Evolutionary conservation across 805 yeast species (phyloP).

Genomic region (Zygosaccharomyces lentus): DNA sequence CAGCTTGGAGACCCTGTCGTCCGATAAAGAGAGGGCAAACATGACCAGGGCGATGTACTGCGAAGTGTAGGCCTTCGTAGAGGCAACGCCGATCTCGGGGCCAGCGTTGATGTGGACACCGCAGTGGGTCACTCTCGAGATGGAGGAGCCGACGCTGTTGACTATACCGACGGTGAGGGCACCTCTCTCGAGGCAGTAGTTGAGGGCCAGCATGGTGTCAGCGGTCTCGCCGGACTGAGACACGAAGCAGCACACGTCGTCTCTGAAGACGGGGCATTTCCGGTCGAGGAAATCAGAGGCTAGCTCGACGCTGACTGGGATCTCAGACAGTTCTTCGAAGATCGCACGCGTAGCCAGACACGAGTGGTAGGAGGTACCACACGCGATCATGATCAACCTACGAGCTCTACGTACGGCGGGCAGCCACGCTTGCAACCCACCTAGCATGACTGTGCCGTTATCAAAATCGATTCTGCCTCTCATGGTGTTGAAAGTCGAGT

Average conservation of each 20-base stretch:
- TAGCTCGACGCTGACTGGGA: conserved; percentile 87
- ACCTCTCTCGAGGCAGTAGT: conserved; percentile 94
- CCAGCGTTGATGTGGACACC: conserved; percentile 99
- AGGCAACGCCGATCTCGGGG: conserved; percentile 99
- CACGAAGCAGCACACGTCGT: conserved; percentile 94
- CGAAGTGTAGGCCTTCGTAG: conserved; percentile 98
- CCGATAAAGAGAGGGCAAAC: conserved; percentile 93
- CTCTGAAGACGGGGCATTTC: conserved; percentile 95
- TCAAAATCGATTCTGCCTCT: conserved; percentile 97
- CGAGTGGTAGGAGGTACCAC: conserved; percentile 99
- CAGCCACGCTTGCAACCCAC: conserved; percentile 83
- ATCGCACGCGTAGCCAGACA: conserved; percentile 95
- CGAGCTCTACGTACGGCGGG: conserved; percentile 90
- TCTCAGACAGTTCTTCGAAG: conserved; percentile 93
- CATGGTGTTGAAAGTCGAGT: conserved; percentile 97
- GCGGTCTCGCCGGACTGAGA: conserved; percentile 99
- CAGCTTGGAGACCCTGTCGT: conserved; percentile 74
- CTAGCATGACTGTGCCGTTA: conserved; percentile 68
- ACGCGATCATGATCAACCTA: conserved; percentile 95
- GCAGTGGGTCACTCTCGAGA: conserved; percentile 95
- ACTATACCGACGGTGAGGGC: conserved; percentile 97
- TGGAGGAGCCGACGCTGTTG: conserved; percentile 93
- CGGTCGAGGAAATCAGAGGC: conserved; percentile 96
- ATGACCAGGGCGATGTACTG: conserved; percentile 95
- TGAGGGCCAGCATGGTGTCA: conserved; percentile 90